Conservation (phyloP, 1,284 basidiomycete genomes). For the Ustilago nuda region DNA sequence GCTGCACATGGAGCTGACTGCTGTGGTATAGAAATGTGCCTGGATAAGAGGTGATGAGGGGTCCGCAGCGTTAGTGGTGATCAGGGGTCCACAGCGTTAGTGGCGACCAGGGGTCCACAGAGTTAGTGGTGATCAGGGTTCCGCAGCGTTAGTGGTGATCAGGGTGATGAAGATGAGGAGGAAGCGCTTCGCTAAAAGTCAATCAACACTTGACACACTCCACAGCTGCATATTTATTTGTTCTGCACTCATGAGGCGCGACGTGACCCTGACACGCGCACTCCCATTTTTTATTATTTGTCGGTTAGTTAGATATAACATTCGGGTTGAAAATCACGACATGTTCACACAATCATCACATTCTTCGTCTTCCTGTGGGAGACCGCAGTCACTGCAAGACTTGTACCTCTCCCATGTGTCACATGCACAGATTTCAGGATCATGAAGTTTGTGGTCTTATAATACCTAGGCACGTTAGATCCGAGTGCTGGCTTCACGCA, state of each 20-base stretch:
- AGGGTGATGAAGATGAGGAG: conserved; percentile 8
- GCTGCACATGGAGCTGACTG: not conserved
- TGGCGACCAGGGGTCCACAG: not conserved
- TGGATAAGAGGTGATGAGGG: not conserved
- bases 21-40: not conserved
- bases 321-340: too few species aligned
- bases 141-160: not conserved
- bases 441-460: not conserved
- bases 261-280: conserved; percentile 25
- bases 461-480: not conserved
- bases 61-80: not conserved
- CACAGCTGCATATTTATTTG: conserved; percentile 6
- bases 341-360: not conserved
- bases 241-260: conserved; percentile 14
- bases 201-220: conserved; percentile 17
- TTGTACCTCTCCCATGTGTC: not conserved
- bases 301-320: too few species aligned
- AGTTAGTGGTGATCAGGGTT: not conserved
- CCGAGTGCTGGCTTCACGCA: not conserved
- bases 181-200: conserved; percentile 1
- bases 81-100: not conserved
- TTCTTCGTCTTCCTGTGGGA: not conserved
- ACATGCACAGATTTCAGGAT: not conserved
- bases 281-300: not conserved
- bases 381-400: not conserved